These are phyloP conservation scores for Lyophyllum shimeji DNA, from an alignment of 768 basidiomycete species.

Conservation along the genomic window DNA sequence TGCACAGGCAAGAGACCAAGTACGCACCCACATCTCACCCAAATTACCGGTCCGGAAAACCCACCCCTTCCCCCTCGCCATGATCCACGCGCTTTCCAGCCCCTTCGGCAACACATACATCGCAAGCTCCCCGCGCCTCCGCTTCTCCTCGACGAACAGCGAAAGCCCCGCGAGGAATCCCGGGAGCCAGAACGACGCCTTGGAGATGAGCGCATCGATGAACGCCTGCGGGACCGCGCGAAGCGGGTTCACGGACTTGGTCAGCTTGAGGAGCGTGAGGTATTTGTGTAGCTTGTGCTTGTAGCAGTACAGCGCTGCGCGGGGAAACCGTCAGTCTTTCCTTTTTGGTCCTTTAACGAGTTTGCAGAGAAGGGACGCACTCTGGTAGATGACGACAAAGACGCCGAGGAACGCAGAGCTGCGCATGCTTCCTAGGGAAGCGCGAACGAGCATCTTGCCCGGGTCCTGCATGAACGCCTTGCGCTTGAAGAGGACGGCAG, in stretches of 20 bases:
- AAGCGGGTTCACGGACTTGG: constrained; percentile 30
- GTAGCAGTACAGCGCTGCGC: constrained; percentile 59
- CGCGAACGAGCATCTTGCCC: constrained; percentile 58
- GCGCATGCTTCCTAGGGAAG: constrained; percentile 70
- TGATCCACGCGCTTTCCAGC: constrained; percentile 88
- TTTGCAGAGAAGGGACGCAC: too few species aligned
- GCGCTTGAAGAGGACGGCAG: constrained; percentile 80
- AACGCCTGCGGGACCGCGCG: constrained; percentile 42
- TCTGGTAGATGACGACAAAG: constrained; percentile 81
- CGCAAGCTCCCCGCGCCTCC: constrained; percentile 86
- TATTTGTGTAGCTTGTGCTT: constrained; percentile 59
- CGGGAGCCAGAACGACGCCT: constrained; percentile 69
- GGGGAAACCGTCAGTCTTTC: background rate
- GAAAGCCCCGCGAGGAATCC: constrained; percentile 75
- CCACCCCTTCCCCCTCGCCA: constrained; percentile 71
- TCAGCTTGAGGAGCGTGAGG: constrained; percentile 34
- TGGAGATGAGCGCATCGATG: constrained; percentile 60
- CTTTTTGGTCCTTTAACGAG: background rate
- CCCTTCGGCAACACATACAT: constrained; percentile 92
- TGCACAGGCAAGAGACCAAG: too few species aligned
- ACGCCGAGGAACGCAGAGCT: constrained; percentile 86
- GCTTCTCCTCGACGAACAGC: constrained; percentile 84
- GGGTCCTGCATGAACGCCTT: constrained; percentile 67
- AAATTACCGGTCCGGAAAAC: constrained; percentile 70
- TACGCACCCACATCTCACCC: constrained; percentile 66